These are phyloP conservation scores for Epichloe bromicola DNA, from an alignment of 2,329 filamentous ascomycete species.

Conservation along the genomic window DNA sequence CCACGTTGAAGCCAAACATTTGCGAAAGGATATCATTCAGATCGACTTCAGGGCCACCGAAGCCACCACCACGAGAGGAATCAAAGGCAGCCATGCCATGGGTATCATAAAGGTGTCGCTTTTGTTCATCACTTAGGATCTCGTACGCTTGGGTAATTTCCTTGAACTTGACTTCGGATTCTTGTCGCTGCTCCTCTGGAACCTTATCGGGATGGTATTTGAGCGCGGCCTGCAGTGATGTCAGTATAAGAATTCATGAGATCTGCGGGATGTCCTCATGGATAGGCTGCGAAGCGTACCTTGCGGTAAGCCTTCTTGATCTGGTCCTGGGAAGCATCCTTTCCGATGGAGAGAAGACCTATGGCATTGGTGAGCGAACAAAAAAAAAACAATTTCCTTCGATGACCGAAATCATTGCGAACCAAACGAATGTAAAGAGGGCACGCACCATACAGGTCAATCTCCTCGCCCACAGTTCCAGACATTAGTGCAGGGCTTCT, in stretches of 20 bases:
- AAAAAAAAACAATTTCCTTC: background rate
- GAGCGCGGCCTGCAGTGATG: slow-evolving; percentile 55
- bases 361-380: slow-evolving; percentile 7
- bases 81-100: slow-evolving; percentile 97
- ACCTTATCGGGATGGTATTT: slow-evolving; percentile 94
- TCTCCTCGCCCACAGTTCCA: slow-evolving; percentile 21
- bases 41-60: slow-evolving; percentile 59
- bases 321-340: slow-evolving; percentile 59
- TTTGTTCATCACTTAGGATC: slow-evolving; percentile 91
- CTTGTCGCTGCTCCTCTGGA: slow-evolving; percentile 67
- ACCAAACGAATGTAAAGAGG: no score
- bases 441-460: slow-evolving; percentile 49
- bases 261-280: background rate
- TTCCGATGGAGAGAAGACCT: slow-evolving; percentile 72
- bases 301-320: slow-evolving; percentile 96
- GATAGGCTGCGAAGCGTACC: slow-evolving; percentile 34
- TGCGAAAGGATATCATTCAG: slow-evolving; percentile 86
- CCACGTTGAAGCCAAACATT: slow-evolving; percentile 75
- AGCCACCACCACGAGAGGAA: slow-evolving; percentile 52
- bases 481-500: slow-evolving; percentile 10
- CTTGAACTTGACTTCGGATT: slow-evolving; percentile 89
- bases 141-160: slow-evolving; percentile 88
- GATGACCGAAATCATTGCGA: background rate
- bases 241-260: slow-evolving; percentile 6
- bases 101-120: slow-evolving; percentile 79